Evolutionary conservation across 208 protist genomes (phyloP), one percentile per base, ranked within the genome.

Genomic region (Phytomonas serpens): DNA sequence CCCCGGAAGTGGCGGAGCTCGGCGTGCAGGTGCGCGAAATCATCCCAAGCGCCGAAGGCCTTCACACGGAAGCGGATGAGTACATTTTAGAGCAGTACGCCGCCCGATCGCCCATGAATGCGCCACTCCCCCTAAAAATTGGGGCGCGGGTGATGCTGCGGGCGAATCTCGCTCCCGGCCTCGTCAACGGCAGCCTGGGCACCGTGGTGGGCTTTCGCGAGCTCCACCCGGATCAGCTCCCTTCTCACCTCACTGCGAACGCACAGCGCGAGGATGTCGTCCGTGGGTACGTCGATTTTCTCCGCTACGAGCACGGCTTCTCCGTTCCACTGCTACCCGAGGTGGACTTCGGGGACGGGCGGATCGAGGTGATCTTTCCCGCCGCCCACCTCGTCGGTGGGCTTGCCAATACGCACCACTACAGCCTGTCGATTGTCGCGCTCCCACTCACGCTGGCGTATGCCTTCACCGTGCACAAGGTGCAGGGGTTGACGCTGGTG

Each of bases 401-500:
- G 34, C 34, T 81, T 31, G 75, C 84, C 7, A 90, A 89, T 75
- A 94, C 89, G 40, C 81, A 93, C 67, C 76, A 84, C 57, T 97
- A 93, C 75, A 71, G 75, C 66, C 69, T 87, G 51, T 81, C 77
- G 10, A 73, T 93, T 27, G 72, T 93, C 30, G 79, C 86, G 38
- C 71, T 96, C 10, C 92, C 92, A 6, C 87, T 97, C 52, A 85
- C 82, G 42, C 73, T 94, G 16, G 89, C 92, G 65, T 97, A 94
- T 74, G 92, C 92, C 73, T 97, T 97, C 76, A 97, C 92, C 11
- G 92, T 97, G 75, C 92, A 97, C 77, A 97, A 97, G 82, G 89
- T 93, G 76, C 92, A 97, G 79, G 92, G 92, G 0, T 73, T 97
- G 57, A 93, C 87, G n/a, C 77, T 94, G 9, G 84, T 89, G 29